Percentiles rank a stretch among this genome's conserved stretches.
These are phyloP conservation scores for Ascochyta clinopodiicola DNA, from an alignment of 2,329 filamentous ascomycete species.

Conservation along the genomic window DNA sequence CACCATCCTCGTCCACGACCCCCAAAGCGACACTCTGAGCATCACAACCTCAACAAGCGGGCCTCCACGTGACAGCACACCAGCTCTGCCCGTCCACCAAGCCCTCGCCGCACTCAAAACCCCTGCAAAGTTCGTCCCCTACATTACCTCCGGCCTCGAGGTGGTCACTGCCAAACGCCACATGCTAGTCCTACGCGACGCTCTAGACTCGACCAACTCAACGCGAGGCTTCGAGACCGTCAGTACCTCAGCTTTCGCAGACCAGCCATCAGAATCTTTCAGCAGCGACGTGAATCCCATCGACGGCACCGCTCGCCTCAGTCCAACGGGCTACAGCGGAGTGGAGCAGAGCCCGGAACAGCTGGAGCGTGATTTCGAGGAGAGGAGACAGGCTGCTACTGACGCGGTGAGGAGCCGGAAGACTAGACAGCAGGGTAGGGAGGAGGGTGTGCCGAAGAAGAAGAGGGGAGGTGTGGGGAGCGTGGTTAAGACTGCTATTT, in stretches of 20 bases:
- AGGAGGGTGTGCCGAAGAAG: conserved; percentile 6
- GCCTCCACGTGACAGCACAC: conserved; percentile 20
- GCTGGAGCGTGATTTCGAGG: conserved; percentile 30
- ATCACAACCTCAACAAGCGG: conserved; percentile 33
- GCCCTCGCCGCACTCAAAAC: conserved; percentile 36
- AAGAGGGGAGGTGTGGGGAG: conserved; percentile 23
- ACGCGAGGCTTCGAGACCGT: conserved; percentile 18
- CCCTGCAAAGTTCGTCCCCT: conserved; percentile 40
- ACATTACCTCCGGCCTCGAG: conserved; percentile 36
- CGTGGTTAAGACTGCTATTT: conserved; percentile 42
- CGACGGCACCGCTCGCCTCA: conserved; percentile 41
- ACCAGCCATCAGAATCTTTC: not conserved
- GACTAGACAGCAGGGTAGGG: conserved; percentile 7
- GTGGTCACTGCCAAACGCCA: conserved; percentile 38
- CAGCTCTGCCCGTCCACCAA: conserved; percentile 33
- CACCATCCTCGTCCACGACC: conserved; percentile 38
- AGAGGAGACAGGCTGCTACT: conserved; percentile 29
- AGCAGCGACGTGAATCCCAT: conserved; percentile 39
- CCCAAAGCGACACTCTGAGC: conserved; percentile 32
- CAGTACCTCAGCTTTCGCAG: not conserved
- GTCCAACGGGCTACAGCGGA: conserved; percentile 44
- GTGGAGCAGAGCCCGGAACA: conserved; percentile 32
- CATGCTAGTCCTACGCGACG: conserved; percentile 40
- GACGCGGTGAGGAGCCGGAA: conserved; percentile 4
- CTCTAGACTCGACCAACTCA: conserved; percentile 11